Evolutionary conservation across 2,329 filamentous ascomycete species (phyloP).

Genomic region (Pseudogymnoascus sp.): DNA sequence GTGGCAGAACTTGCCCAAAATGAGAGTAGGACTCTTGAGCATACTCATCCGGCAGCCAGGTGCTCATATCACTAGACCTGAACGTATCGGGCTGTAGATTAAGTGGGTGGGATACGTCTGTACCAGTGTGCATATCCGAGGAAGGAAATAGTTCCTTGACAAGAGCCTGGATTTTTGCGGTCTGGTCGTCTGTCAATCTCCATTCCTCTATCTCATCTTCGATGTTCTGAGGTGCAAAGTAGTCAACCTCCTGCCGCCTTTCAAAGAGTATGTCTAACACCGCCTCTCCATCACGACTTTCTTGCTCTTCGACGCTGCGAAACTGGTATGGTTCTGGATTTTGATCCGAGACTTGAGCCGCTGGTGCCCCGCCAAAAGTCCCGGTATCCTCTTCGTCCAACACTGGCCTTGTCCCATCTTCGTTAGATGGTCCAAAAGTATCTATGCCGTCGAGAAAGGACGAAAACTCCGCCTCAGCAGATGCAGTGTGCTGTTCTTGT

Average conservation of each 20-base stretch:
- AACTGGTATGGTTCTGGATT: neutral
- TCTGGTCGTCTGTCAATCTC: conserved; percentile 23
- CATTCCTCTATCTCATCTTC: conserved; percentile 24
- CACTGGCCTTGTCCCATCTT: conserved; percentile 4
- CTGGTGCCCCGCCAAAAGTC: neutral
- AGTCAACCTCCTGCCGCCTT: conserved; percentile 20
- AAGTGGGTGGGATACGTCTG: conserved; percentile 17
- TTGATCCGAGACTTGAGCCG: neutral
- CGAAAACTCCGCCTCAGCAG: conserved; percentile 24
- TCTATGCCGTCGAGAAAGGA: conserved; percentile 24
- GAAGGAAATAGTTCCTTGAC: conserved; percentile 20
- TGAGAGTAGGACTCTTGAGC: conserved; percentile 14
- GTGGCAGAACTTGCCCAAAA: conserved; percentile 9
- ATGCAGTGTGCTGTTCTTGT: conserved; percentile 18
- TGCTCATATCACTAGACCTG: conserved; percentile 3
- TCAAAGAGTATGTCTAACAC: conserved; percentile 33
- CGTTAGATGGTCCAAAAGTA: conserved; percentile 19
- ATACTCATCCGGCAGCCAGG: conserved; percentile 20
- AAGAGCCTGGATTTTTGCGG: conserved; percentile 20
- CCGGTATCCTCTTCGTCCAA: neutral
- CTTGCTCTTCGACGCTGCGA: conserved; percentile 19
- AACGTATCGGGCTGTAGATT: conserved; percentile 18
- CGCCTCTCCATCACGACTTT: conserved; percentile 31
- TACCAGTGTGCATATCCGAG: conserved; percentile 14
- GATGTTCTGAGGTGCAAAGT: conserved; percentile 16